Evolutionary conservation across 352 stramenopile species (phyloP).

Genomic region (Pythium phragmiticola): DNA sequence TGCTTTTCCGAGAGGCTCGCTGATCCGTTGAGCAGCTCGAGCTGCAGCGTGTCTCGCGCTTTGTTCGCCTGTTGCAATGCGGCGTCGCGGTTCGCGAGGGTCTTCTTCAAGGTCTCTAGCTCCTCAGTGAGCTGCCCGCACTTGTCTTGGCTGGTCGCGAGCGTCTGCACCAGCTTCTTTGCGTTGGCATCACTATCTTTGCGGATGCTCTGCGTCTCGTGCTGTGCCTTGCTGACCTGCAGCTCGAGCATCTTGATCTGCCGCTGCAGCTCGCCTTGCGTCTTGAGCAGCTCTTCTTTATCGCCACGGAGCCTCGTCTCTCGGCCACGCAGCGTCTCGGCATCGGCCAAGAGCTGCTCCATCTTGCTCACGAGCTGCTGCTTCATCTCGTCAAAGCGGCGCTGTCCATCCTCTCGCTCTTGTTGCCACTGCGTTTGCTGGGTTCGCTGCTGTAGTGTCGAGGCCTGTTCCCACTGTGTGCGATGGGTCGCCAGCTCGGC

Average conservation of each 20-base stretch:
- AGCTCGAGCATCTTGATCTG: conserved; percentile 43
- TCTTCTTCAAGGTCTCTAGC: conserved; percentile 36
- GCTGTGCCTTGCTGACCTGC: conserved; percentile 41
- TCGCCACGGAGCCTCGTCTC: conserved; percentile 57
- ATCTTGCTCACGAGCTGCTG: conserved; percentile 62
- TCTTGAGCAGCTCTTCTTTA: conserved; percentile 44
- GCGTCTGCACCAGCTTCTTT: conserved; percentile 44
- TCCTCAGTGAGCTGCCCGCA: conserved; percentile 48
- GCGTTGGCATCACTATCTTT: conserved; percentile 45
- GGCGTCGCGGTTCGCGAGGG: conserved; percentile 38
- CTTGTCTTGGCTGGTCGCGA: conserved; percentile 37
- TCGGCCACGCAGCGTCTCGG: conserved; percentile 39
- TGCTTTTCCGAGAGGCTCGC: conserved; percentile 38
- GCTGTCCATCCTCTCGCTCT: conserved; percentile 29
- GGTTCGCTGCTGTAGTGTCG: conserved; percentile 19
- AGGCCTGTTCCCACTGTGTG: conserved; percentile 22
- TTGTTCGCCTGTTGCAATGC: conserved; percentile 45
- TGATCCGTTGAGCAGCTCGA: conserved; percentile 45
- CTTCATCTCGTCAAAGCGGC: conserved; percentile 46
- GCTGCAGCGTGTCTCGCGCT: conserved; percentile 38
- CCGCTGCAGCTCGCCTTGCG: conserved; percentile 36
- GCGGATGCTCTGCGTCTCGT: conserved; percentile 50
- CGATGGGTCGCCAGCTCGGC: conserved; percentile 14
- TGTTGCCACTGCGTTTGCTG: conserved; percentile 25
- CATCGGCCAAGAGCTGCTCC: conserved; percentile 51